Conservation (phyloP, 139 green algal genomes). For the Chlorella ohadii region DNA sequence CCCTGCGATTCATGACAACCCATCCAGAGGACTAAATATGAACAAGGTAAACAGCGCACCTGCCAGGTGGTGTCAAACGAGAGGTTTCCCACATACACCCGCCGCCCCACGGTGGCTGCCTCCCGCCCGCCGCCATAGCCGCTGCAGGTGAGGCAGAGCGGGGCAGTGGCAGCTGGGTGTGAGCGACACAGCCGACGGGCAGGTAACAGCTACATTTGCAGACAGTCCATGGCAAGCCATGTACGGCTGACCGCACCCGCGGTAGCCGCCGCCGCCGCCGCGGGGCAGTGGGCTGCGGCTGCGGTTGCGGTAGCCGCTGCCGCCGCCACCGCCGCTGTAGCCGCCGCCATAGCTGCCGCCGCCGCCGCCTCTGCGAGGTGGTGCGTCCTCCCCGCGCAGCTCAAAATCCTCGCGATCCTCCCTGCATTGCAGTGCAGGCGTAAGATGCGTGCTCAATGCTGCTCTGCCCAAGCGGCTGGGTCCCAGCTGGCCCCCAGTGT, state of each 20-base stretch:
- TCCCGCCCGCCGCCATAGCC: neutral
- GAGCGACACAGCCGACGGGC: no score
- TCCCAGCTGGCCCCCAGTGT: no score
- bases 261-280: neutral
- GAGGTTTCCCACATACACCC: slow-evolving; percentile 81
- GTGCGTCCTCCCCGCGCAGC: neutral
- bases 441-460: no score
- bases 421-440: neutral
- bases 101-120: slow-evolving; percentile 32
- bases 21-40: no score
- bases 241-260: no score
- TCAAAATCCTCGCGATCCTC: slow-evolving; percentile 52
- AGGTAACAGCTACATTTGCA: no score
- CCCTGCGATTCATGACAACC: no score
- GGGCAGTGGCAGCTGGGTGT: no score
- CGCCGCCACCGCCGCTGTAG: neutral
- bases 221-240: no score
- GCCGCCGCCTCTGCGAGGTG: neutral
- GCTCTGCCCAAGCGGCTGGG: no score
- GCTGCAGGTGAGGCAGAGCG: no score
- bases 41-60: slow-evolving; percentile 12
- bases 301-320: neutral
- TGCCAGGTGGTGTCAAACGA: slow-evolving; percentile 70
- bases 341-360: neutral
- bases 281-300: no score